Percentiles rank a stretch among this genome's conserved stretches.
These are phyloP conservation scores for Ogataea hybrid DNA, from an alignment of 1,139 yeast species.

Conservation along the genomic window DNA sequence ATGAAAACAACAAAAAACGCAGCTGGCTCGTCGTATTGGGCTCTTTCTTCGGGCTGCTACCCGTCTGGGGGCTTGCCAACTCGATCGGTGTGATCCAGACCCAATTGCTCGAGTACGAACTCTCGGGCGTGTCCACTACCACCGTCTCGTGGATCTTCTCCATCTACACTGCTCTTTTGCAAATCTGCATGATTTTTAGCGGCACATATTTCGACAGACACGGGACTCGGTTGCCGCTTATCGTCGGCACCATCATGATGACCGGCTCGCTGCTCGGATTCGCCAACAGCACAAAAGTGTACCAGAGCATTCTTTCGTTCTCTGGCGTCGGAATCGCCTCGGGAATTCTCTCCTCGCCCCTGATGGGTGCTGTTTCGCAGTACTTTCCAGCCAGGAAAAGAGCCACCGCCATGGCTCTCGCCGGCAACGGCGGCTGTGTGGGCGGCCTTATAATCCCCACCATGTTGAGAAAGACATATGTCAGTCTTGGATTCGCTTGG, in stretches of 20 bases:
- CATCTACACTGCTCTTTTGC: too few species aligned
- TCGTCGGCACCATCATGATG: constrained; percentile 44
- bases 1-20: too few species aligned
- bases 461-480: constrained; percentile 47
- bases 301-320: constrained; percentile 60
- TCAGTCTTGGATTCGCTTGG: constrained; percentile 56
- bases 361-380: constrained; percentile 58
- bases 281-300: constrained; percentile 50
- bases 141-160: too few species aligned
- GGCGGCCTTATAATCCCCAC: constrained; percentile 64
- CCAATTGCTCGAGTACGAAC: too few species aligned
- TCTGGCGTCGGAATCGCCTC: constrained; percentile 57
- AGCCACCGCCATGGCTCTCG: constrained; percentile 56
- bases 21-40: too few species aligned
- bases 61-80: too few species aligned
- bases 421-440: constrained; percentile 59
- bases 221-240: constrained; percentile 40
- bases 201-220: too few species aligned
- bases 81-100: too few species aligned
- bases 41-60: too few species aligned
- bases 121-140: too few species aligned
- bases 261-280: constrained; percentile 50
- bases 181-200: too few species aligned
- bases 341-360: constrained; percentile 56
- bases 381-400: constrained; percentile 55